Base-by-base conservation (phyloP, 2,329 filamentous ascomycete genomes). In the Fusarium xyrophilum region DNA sequence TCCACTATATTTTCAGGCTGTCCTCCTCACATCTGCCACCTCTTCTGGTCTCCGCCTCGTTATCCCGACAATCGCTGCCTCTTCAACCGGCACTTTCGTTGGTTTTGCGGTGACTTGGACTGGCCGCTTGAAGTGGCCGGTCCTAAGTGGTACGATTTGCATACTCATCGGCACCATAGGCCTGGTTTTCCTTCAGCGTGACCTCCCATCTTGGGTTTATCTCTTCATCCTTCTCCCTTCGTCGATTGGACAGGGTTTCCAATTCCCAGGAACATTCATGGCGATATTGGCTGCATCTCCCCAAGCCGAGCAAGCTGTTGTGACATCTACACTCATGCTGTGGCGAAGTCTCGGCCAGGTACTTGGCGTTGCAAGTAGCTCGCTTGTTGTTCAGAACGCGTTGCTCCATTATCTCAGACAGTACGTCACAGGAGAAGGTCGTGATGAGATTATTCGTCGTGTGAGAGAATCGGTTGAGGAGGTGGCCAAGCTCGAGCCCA, bases 1-100 rank as follows among this genome's bases (percentile, higher is more conserved):
- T 9, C 91, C 91, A 1, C 81, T 94, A 11, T 94, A 90, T 80
- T 93, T 92, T 79, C 91, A 93, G 75, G 90, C 89, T 38, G 90
- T 93, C 28, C 88, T 92, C 48, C 83, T 91, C 53, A 88, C 89
- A 60, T 85, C 84, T 9, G 89, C 91, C 19, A 93, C 91, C 1
- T 81, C 84, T 27, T 92, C 91, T 1, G 91, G 91, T n/a, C 85
- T 93, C 30, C 86, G 89, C 43, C 88, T 94, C 55, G 84, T 92
- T 23, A 81, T 89, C 10, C 88, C 89, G 7, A 87, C 88, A 1
- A 70, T 88, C 28, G 85, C 84, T 5, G 78, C 86, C 30, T 88
- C 88, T 43, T 46, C 78, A 35, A 79, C 82, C 10, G 89, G 88
- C 44, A 82, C 87, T 3, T 74, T 81, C 0, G 89, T 88, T 3